Evolutionary conservation across 257 asterid species (phyloP).

Genomic region (Primulina tabacum): DNA sequence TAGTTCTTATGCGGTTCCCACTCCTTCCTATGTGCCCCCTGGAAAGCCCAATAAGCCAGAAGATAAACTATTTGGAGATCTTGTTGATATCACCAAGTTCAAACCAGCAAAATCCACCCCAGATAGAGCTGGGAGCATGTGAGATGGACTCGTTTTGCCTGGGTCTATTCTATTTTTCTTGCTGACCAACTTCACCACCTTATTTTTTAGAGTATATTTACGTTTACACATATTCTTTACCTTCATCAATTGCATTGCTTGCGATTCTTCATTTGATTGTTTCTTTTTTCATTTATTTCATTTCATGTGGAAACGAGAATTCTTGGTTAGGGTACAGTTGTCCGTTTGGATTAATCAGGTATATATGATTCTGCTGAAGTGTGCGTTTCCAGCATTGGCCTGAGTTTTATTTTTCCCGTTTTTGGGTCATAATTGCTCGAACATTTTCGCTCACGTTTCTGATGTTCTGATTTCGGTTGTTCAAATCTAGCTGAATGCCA

Average conservation of each 20-base stretch:
- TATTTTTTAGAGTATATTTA: constrained; percentile 14
- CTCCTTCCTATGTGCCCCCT: constrained; percentile 53
- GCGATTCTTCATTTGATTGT: constrained; percentile 11
- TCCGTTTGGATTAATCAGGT: background rate
- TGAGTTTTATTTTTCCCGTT: no score
- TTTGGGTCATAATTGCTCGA: background rate
- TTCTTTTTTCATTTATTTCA: constrained; percentile 18
- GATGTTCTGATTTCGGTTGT: background rate
- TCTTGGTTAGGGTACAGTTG: constrained; percentile 1
- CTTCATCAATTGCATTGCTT: constrained; percentile 25
- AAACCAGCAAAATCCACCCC: constrained; percentile 37
- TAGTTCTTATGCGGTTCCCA: constrained; percentile 32
- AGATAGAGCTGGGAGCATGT: constrained; percentile 46
- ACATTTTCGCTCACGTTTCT: background rate
- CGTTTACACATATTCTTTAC: constrained; percentile 24
- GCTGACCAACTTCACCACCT: constrained; percentile 24
- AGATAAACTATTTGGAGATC: constrained; percentile 65
- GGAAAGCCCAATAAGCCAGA: constrained; percentile 74
- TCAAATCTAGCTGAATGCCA: background rate
- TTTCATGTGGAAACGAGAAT: constrained; percentile 38
- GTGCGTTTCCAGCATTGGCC: no score
- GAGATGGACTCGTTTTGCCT: constrained; percentile 27
- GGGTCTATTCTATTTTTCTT: constrained; percentile 22
- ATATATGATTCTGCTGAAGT: background rate
- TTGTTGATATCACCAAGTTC: constrained; percentile 52